Percentiles rank a stretch among this genome's conserved stretches.
These are phyloP conservation scores for Biancaea sappan DNA, from an alignment of 306 rosid species.

Conservation along the genomic window DNA sequence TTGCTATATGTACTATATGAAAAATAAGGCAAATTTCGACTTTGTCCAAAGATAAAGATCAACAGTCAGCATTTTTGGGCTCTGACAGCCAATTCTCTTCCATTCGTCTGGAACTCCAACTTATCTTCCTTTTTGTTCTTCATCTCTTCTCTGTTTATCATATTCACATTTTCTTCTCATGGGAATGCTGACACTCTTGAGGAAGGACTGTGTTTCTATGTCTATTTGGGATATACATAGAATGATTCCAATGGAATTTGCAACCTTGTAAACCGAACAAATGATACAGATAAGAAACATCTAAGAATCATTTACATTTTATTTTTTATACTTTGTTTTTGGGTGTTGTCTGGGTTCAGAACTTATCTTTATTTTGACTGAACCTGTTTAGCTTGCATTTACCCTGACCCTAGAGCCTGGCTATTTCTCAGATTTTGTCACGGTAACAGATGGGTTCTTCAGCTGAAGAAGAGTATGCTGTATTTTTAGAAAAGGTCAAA, in stretches of 20 bases:
- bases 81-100: background rate
- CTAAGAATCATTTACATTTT: background rate
- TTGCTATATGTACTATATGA: too few relatives aligned
- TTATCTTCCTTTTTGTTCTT: background rate
- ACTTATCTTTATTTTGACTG: background rate
- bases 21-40: too few relatives aligned
- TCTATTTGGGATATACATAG: background rate
- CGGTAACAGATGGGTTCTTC: slow-evolving; percentile 39
- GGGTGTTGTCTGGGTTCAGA: background rate
- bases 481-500: slow-evolving; percentile 49
- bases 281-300: background rate
- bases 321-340: background rate
- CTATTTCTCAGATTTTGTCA: slow-evolving; percentile 20
- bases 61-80: too few relatives aligned
- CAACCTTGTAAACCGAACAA: background rate
- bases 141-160: background rate
- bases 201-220: background rate
- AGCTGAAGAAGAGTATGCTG: slow-evolving; percentile 33
- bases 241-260: background rate
- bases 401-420: background rate
- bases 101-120: background rate
- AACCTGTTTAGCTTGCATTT: slow-evolving; percentile 2
- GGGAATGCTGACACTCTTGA: background rate
- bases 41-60: too few relatives aligned
- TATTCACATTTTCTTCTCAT: background rate